These are phyloP conservation scores for Candida schatavii DNA, from an alignment of 805 yeast genomes.

Conservation along the genomic window DNA sequence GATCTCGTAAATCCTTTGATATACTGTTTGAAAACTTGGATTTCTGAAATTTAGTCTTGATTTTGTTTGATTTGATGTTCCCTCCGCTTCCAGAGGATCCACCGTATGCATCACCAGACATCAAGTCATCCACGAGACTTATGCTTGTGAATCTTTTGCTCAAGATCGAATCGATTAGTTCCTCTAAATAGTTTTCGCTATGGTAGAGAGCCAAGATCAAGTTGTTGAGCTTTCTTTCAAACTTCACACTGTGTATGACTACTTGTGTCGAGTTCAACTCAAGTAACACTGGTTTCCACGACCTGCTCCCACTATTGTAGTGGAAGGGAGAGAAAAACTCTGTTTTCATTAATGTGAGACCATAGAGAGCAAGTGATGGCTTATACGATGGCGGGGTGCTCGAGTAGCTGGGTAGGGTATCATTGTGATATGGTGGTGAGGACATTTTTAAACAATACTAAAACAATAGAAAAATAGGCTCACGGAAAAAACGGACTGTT, in stretches of 20 bases:
- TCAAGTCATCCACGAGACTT: constrained; percentile 15
- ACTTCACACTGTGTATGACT: constrained; percentile 25
- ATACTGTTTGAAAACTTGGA: constrained; percentile 14
- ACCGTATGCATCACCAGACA: constrained; percentile 33
- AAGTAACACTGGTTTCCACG: constrained; percentile 36
- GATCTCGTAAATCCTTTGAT: constrained; percentile 14
- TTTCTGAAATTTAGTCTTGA: constrained; percentile 17
- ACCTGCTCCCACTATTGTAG: constrained; percentile 19
- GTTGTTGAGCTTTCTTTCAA: constrained; percentile 18
- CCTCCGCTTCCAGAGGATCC: constrained; percentile 11
- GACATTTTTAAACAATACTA: neutral
- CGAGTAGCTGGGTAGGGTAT: constrained; percentile 20
- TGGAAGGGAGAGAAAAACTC: constrained; percentile 40
- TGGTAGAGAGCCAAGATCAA: constrained; percentile 30
- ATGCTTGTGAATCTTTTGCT: constrained; percentile 3
- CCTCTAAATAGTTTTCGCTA: constrained; percentile 24
- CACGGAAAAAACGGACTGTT: no score
- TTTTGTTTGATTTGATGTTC: constrained; percentile 14
- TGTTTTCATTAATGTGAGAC: constrained; percentile 30
- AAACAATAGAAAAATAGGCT: no score
- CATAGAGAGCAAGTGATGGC: constrained; percentile 31
- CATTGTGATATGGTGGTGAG: constrained; percentile 1
- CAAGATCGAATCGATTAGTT: constrained; percentile 6
- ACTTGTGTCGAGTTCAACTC: constrained; percentile 41
- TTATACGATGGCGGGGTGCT: constrained; percentile 17